These are phyloP conservation scores for Pseudofabraea citricarpa DNA, from an alignment of 2,329 filamentous ascomycete genomes.

Conservation along the genomic window DNA sequence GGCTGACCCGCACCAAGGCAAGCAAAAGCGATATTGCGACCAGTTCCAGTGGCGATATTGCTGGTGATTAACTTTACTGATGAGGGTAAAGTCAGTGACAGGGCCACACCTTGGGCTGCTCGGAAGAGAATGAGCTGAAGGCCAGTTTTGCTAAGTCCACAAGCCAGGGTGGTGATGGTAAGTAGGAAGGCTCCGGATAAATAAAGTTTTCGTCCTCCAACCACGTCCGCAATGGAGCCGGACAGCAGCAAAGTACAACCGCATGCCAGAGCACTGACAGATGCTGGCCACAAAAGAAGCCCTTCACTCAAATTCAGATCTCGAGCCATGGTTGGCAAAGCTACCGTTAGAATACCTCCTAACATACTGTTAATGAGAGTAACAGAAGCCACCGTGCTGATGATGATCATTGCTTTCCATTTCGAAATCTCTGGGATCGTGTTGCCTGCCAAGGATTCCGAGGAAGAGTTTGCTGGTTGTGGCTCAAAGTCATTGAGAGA, in stretches of 20 bases:
- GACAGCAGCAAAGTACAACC: constrained; percentile 41
- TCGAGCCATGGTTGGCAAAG: constrained; percentile 35
- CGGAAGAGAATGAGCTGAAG: constrained; percentile 42
- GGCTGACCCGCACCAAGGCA: constrained; percentile 45
- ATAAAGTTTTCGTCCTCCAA: constrained; percentile 41
- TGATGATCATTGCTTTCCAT: constrained; percentile 12
- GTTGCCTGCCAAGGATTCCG: background rate
- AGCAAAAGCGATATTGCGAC: constrained; percentile 46
- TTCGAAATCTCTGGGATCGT: constrained; percentile 6
- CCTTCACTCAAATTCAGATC: constrained; percentile 26
- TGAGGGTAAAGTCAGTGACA: constrained; percentile 42
- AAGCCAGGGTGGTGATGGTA: constrained; percentile 37
- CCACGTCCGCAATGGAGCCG: constrained; percentile 44
- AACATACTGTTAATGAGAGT: constrained; percentile 23
- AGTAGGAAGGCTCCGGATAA: constrained; percentile 39
- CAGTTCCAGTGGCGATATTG: constrained; percentile 39
- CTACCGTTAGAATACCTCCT: constrained; percentile 33
- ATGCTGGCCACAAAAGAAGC: constrained; percentile 25
- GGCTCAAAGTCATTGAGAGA: background rate
- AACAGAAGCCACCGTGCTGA: constrained; percentile 15
- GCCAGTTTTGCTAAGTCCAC: constrained; percentile 33
- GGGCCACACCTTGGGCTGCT: constrained; percentile 38
- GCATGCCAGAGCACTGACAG: constrained; percentile 33
- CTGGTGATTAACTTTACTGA: constrained; percentile 44
- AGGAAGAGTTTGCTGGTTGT: background rate